Percentiles rank a stretch among this genome's conserved stretches.
phyloP scores from a whole-genome alignment of 2,329 filamentous ascomycete genomes.

The Diaporthe ilicicola region DNA sequence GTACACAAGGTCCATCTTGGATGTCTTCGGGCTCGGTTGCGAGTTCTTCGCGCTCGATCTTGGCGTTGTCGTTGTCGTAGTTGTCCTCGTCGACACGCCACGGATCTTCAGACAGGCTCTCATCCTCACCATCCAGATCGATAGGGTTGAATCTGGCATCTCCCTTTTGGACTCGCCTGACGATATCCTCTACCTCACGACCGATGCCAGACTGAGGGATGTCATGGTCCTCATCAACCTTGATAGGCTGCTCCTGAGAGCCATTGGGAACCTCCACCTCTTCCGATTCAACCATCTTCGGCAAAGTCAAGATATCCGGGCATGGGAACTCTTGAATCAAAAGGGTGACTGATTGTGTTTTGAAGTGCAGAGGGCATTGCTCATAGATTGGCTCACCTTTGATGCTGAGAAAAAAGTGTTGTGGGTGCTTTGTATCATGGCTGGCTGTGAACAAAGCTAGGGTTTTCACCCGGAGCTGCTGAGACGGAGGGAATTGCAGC shows the following conservation, averaged over 20 bases:
- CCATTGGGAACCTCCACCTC: background rate
- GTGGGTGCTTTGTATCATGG: background rate
- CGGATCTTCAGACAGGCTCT: constrained; percentile 17
- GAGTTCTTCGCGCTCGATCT: background rate
- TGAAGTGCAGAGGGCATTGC: background rate
- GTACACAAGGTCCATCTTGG: constrained; percentile 1
- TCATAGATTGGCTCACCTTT: background rate
- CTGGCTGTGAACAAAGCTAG: background rate
- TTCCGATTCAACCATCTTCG: background rate
- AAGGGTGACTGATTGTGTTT: background rate
- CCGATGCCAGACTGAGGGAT: background rate
- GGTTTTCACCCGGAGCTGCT: background rate
- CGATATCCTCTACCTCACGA: background rate
- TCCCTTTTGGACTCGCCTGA: background rate
- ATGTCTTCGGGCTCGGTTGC: background rate
- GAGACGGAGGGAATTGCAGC: background rate
- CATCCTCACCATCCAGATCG: constrained; percentile 25
- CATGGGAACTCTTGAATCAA: background rate
- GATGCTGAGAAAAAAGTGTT: background rate
- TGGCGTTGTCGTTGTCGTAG: constrained; percentile 28
- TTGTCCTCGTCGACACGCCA: constrained; percentile 28
- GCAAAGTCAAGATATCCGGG: background rate
- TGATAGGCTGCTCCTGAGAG: constrained; percentile 5
- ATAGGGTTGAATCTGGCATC: constrained; percentile 5
- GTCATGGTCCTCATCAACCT: background rate